Base-by-base conservation (phyloP, 148 eudicot genomes). In the Beta vulgaris region DNA sequence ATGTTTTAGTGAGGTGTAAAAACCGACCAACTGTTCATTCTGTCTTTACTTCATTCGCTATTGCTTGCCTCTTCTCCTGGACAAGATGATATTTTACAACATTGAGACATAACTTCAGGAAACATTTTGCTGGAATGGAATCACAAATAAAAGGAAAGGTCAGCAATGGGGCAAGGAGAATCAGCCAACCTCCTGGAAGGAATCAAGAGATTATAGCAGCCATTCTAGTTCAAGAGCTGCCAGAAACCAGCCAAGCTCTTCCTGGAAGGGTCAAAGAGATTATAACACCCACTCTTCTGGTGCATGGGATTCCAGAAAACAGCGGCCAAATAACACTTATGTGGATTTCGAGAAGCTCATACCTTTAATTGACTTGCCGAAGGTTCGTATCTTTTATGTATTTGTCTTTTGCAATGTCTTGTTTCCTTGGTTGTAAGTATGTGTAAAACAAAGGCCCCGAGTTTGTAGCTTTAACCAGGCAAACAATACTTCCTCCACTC, bases 311-410 rank as follows among this genome's bases (percentile, higher is more conserved):
- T 66, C 43, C 16, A 75, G 76, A 63, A 77, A 82, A 73, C 76
- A 80, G 34, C 71, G 23, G 65, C 81, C 78, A 29, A 37, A 57
- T 8, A 67, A 73, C 26, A 46, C 71, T 66, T 46, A 72, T 11
- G 44, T 76, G 36, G 87, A 92, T 71, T 93, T 88, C 70, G 90
- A 93, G 74, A 91, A 90, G 86, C 89, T 93, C 55, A 76, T 85
- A 37, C 88, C 91, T 65, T 79, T 91, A 25, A 44, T 77, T 72
- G 74, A 81, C 82, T 75, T 74, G 49, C 98, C 98, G 0, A 85
- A 87, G 95, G 98, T 90, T 69, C 39, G 80, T 69, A 54, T 78
- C 37, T 51, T 57, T 28, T 2, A 29, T 42, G 55, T 58, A 25
- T 31, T 69, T 26, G 13, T 54, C 42, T 6, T 66, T 48, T 21